A percentile compares a stretch with the other conserved stretches of the same genome.
Evolutionary conservation across 2,329 filamentous ascomycete genomes (phyloP).

Genomic region (Amauroascus niger): DNA sequence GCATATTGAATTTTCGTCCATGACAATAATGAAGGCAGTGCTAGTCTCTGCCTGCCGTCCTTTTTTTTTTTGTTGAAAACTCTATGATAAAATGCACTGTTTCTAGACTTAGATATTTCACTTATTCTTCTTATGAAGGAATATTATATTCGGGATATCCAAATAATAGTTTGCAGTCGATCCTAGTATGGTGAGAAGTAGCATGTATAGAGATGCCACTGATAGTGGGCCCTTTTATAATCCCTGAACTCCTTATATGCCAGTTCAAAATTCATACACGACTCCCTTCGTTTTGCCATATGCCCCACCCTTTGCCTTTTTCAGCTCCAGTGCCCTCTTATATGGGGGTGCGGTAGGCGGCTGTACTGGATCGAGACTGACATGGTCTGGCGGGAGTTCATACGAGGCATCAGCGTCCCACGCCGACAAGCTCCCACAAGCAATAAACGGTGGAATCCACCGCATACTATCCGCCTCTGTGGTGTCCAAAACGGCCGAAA

Average conservation of each 20-base stretch:
- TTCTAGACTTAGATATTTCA: neutral
- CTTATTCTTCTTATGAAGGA: neutral
- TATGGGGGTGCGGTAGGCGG: constrained; percentile 94
- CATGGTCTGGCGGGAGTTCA: constrained; percentile 71
- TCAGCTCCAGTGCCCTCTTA: constrained; percentile 77
- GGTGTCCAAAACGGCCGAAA: constrained; percentile 20
- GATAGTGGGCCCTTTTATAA: neutral
- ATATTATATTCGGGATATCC: too few species aligned
- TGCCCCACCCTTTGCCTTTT: constrained; percentile 63
- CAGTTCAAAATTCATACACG: constrained; percentile 11
- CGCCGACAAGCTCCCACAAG: constrained; percentile 89
- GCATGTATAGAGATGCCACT: neutral
- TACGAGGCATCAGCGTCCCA: constrained; percentile 97
- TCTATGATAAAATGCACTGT: neutral
- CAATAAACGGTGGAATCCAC: constrained; percentile 93
- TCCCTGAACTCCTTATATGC: neutral
- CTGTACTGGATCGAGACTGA: constrained; percentile 84
- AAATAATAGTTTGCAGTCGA: too few species aligned
- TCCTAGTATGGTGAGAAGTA: neutral
- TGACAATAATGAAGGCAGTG: neutral
- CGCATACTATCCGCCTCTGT: constrained; percentile 39
- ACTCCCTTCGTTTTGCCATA: constrained; percentile 58
- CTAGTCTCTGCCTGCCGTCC: too few species aligned
- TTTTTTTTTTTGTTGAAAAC: too few species aligned
- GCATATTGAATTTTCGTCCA: neutral